Conservation (phyloP, 2,329 filamentous ascomycete species). For the Alternaria brassicicola region DNA sequence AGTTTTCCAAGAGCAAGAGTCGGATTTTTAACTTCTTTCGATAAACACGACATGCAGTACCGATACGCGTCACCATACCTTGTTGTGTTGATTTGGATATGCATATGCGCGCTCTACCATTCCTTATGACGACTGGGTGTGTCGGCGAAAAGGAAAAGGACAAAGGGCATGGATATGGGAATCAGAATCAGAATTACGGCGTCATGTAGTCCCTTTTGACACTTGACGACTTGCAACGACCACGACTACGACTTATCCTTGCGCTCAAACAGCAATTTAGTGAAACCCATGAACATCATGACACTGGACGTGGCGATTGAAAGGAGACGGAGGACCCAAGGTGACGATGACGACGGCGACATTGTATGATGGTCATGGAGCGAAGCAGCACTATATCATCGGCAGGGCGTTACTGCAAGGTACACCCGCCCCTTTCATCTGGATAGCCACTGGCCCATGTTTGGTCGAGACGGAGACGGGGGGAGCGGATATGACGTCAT, state of each 20-base stretch:
- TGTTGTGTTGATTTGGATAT: background rate
- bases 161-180: too few species aligned
- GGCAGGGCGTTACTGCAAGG: constrained; percentile 41
- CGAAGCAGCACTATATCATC: too few species aligned
- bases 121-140: too few species aligned
- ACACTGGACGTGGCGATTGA: too few species aligned
- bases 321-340: too few species aligned
- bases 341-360: constrained; percentile 10
- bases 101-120: too few species aligned
- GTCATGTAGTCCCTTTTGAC: too few species aligned
- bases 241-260: constrained; percentile 16
- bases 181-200: too few species aligned
- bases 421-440: constrained; percentile 45
- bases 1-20: constrained; percentile 44
- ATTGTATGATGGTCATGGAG: constrained; percentile 15
- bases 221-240: constrained; percentile 24
- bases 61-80: too few species aligned
- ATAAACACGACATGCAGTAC: background rate
- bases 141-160: too few species aligned
- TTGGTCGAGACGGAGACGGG: too few species aligned
- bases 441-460: too few species aligned
- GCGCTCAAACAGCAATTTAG: constrained; percentile 18
- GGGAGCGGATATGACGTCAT: constrained; percentile 36
- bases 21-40: constrained; percentile 48
- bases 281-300: constrained; percentile 4